Evolutionary conservation across 352 stramenopile species (phyloP).

Genomic region (Phytophthora pisi): DNA sequence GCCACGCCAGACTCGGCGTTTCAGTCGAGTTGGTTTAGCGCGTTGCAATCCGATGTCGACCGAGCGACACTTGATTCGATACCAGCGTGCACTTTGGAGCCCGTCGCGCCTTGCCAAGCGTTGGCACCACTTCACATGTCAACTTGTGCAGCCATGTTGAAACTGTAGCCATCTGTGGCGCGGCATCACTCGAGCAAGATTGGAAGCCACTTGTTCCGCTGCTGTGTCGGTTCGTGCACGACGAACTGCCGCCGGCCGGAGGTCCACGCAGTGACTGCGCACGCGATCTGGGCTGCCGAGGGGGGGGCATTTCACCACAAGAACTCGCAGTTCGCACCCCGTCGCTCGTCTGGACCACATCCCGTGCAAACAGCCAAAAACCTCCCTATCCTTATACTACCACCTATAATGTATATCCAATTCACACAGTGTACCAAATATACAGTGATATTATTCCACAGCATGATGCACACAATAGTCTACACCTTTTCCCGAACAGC

Average conservation of each 20-base stretch:
- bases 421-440: not conserved
- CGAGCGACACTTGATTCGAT: not conserved
- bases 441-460: not conserved
- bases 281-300: not conserved
- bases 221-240: not conserved
- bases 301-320: not conserved
- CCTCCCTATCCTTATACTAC: not conserved
- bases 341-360: slow-evolving; percentile 9
- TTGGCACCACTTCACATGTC: not conserved
- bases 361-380: slow-evolving; percentile 1
- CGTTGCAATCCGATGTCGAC: not conserved
- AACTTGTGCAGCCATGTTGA: not conserved
- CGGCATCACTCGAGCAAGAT: not conserved
- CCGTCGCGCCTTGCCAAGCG: not conserved
- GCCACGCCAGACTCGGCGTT: not conserved
- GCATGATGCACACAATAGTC: not conserved
- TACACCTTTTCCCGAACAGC: not conserved
- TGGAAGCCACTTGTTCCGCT: not conserved
- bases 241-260: not conserved
- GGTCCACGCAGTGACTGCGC: not conserved
- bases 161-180: not conserved
- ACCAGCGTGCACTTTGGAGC: not conserved
- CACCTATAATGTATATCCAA: not conserved
- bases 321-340: slow-evolving; percentile 7
- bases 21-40: not conserved